Base-by-base conservation (phyloP, 2,329 filamentous ascomycete genomes). In the Ophiostoma quercus region DNA sequence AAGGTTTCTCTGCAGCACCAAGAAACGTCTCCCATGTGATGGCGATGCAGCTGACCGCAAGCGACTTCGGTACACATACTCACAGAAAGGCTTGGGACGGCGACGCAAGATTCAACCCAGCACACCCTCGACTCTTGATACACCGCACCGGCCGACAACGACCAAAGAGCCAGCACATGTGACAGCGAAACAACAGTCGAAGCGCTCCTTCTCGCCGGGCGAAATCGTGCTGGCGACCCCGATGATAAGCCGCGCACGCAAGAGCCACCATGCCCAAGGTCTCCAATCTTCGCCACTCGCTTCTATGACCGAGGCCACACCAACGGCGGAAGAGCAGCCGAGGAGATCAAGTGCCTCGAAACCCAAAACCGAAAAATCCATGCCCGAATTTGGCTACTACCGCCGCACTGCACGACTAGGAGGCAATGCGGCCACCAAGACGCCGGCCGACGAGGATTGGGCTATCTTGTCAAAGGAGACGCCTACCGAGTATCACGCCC, bases 371-470 rank as follows among this genome's bases (percentile, higher is more conserved):
- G 62, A 25, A 3, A 65, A 22, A 12, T 11, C 16, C 3, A 25
- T 34, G 6, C 6, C n/a, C 0, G 51, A 8, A 12, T 54, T 63
- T 32, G 69, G 70, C 29, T 71, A 70, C 51, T 69, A 71, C 32
- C 70, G 70, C 19, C 43, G 37, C 32, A 43, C 32, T 2, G 62
- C 32, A 1, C 54, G 67, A 16, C 19, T 5, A 2, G 51, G 62
- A 5, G 29, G 32, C 41, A 68, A 22, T 19, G 67, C 54, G 8
- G 34, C 22, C 16, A 9, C 16, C 65, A 72, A 54, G 73, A 74
- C 76, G 41, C 69, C 72, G 3, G 75, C 79, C 1, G 78, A 80
- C 37, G 74, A 76, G 32, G 78, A 79, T 2, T 75, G 84, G 67
- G 72, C 74, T 3, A 71, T 73, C 14, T 70, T 84, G 8, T 77